phyloP scores from a whole-genome alignment of 2,329 filamentous ascomycete species.

The Raffaelea arxii region DNA sequence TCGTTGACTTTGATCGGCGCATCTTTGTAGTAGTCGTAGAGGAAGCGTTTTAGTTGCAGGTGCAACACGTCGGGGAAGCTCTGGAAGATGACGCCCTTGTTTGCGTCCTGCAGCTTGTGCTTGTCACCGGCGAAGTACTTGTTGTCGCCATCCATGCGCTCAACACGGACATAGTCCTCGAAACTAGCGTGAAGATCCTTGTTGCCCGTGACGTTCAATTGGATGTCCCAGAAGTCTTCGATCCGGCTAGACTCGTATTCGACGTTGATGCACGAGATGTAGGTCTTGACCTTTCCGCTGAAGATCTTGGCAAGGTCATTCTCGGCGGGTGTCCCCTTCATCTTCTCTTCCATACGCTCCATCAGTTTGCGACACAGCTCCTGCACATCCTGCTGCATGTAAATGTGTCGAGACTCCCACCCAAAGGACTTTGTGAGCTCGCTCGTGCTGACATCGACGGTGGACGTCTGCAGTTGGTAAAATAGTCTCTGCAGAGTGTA shows the following conservation, averaged over 20 bases:
- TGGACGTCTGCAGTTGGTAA: slow-evolving; percentile 85
- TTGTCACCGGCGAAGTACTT: slow-evolving; percentile 91
- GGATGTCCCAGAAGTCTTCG: slow-evolving; percentile 98
- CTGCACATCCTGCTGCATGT: slow-evolving; percentile 97
- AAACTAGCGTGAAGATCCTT: slow-evolving; percentile 91
- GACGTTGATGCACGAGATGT: slow-evolving; percentile 97
- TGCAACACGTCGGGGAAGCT: slow-evolving; percentile 91
- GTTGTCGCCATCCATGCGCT: slow-evolving; percentile 96
- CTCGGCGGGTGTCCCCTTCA: slow-evolving; percentile 92
- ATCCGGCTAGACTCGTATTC: slow-evolving; percentile 92
- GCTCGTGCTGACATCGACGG: slow-evolving; percentile 73
- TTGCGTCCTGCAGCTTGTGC: slow-evolving; percentile 87
- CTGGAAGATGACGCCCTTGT: slow-evolving; percentile 96
- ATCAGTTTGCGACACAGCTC: slow-evolving; percentile 94
- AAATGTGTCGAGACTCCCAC: slow-evolving; percentile 96
- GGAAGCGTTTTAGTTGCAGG: slow-evolving; percentile 91
- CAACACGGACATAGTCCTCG: slow-evolving; percentile 90
- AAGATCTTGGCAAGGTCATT: slow-evolving; percentile 86
- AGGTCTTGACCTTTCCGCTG: slow-evolving; percentile 96
- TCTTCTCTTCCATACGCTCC: slow-evolving; percentile 92
- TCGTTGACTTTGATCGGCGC: slow-evolving; percentile 99
- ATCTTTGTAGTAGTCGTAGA: slow-evolving; percentile 92
- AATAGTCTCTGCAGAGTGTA: slow-evolving; percentile 91
- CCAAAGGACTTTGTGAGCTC: slow-evolving; percentile 95
- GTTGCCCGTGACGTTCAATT: slow-evolving; percentile 92